Base-by-base conservation (phyloP, 208 protist genomes). In the Acanthamoeba triangularis region DNA sequence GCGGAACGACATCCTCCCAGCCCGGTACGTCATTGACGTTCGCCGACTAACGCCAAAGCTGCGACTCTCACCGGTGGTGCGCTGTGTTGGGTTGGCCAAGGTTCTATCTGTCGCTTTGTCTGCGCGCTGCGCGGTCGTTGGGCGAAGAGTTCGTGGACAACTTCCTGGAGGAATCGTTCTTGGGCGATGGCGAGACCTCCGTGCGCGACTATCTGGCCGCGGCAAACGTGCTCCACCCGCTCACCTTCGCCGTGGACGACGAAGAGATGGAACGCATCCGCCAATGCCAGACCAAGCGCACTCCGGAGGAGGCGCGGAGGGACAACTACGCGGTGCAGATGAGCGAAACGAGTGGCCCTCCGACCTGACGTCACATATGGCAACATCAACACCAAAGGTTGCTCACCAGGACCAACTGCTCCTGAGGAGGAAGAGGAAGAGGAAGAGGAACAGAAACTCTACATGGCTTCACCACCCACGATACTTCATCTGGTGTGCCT, bases 321-420 rank as follows among this genome's bases (percentile, higher is more conserved):
- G 74, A 82, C 74, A 82, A 82, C 74, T 82, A 82, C 74, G 74
- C 74, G 0, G 74, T 82, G 41, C 41, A 82, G 23, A 82, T 82
- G 74, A 10, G 13, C 25, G 65, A 72, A 20, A 63, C 23, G 52
- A 44, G 41, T 44, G 41, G 41, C 41, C 41, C 41, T 44, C 3
- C 41, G 5, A 1, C 41, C 5, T 44, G 41, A 44, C 41, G 1
- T 5, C 5, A 5, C 41, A 44, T 44, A n/a, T n/a, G n/a, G n/a
- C n/a, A n/a, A n/a, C n/a, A n/a, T n/a, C n/a, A n/a, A n/a, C n/a
- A n/a, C n/a, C n/a, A n/a, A n/a, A n/a, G n/a, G n/a, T n/a, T n/a
- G n/a, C n/a, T n/a, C n/a, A n/a, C n/a, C n/a, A n/a, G n/a, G n/a
- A n/a, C n/a, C n/a, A n/a, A n/a, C n/a, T n/a, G n/a, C n/a, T n/a